phyloP scores from a whole-genome alignment of 1,139 yeast genomes.

The Saccharomyces hybrid region DNA sequence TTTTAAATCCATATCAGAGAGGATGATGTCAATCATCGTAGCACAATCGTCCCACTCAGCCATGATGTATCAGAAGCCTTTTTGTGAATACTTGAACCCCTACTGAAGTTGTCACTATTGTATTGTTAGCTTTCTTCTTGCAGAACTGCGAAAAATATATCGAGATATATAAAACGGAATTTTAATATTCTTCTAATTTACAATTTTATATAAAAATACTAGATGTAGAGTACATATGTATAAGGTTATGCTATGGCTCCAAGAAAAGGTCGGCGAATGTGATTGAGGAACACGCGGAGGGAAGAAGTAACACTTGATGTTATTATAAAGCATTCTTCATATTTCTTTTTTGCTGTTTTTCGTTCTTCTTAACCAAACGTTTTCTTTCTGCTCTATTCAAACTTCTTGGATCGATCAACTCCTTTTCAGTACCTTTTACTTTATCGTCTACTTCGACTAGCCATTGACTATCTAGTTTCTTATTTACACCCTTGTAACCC shows the following conservation, averaged over 20 bases:
- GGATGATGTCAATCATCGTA: constrained; percentile 69
- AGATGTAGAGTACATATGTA: not conserved
- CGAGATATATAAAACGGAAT: not conserved
- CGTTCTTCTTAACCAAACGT: constrained; percentile 77
- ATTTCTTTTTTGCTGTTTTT: constrained; percentile 80
- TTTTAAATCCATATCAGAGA: constrained; percentile 65
- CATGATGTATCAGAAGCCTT: constrained; percentile 6
- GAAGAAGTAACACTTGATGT: not conserved
- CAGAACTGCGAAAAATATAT: not conserved
- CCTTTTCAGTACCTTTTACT: constrained; percentile 56
- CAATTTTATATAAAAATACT: not conserved
- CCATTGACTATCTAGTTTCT: constrained; percentile 86
- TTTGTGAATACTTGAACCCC: not conserved
- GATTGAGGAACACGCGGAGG: not conserved
- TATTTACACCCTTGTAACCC: constrained; percentile 95
- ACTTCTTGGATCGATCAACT: constrained; percentile 79
- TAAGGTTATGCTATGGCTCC: not conserved
- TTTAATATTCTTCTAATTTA: not conserved
- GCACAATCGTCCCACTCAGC: constrained; percentile 36
- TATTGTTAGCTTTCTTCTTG: not conserved
- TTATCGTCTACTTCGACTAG: constrained; percentile 86
- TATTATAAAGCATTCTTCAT: constrained; percentile 35
- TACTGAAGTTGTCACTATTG: not conserved
- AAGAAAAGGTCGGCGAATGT: not conserved
- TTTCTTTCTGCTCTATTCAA: constrained; percentile 77